Base-by-base conservation (phyloP, 2,329 filamentous ascomycete genomes). In the Fusarium succisae region DNA sequence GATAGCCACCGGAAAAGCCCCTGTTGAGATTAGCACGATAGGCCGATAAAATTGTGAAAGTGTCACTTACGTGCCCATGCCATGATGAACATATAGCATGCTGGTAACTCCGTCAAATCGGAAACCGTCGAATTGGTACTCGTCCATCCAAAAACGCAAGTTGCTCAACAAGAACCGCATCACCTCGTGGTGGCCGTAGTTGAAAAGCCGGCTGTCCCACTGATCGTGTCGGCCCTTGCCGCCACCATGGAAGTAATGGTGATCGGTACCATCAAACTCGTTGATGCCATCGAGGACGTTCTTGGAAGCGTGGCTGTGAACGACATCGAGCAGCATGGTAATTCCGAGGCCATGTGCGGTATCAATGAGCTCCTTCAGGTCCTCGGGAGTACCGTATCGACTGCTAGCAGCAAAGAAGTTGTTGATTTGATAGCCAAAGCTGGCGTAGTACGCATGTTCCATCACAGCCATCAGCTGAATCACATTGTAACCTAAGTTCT, bases 361-460 rank as follows among this genome's bases (percentile, higher is more conserved):
- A 80, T 99, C 96, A 73, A 99, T 94, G 55, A 99, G 89, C 86
- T 98, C 96, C 83, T 98, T 99, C 76, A 99, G 87, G 43, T 98
- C 96, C 80, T 99, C 96, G 0, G 96, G 96, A 2, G 92, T 90
- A 47, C 96, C 96, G 80, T 98, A 99, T 72, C 96, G 92, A 82
- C 96, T 98, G 83, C 95, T 98, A 18, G 96, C 95, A 35, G 96
- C 96, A 79, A 98, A 99, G 87, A 99, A 99, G 83, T 93, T 98
- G 86, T 98, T 99, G 84, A 99, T 91, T 83, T 99, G 96, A 83
- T 99, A 99, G 53, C 96, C 96, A 79, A 99, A 99, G 80, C 96
- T 98, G 79, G 96, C 96, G 82, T 99, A 99, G 87, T 99, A 99
- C 56, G 96, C 96, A 84, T 99, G 96, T 82, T 99, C 96, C 96